Conservation (phyloP, 2,329 filamentous ascomycete genomes). For the Neonectria magnoliae region DNA sequence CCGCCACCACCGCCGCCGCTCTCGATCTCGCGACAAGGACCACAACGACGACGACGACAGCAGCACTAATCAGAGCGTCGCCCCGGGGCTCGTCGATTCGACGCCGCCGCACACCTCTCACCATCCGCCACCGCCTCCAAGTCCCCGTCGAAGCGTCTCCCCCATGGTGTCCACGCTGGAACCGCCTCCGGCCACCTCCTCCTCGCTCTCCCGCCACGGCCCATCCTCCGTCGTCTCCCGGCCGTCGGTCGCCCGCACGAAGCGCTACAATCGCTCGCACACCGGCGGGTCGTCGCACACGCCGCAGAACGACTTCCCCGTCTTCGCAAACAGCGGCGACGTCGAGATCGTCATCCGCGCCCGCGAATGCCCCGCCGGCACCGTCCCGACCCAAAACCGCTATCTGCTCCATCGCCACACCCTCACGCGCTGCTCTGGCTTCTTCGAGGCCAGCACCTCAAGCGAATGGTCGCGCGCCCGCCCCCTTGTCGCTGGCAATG, state of each 20-base stretch:
- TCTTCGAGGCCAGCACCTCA: slow-evolving; percentile 88
- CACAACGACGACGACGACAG: not conserved
- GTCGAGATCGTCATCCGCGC: slow-evolving; percentile 86
- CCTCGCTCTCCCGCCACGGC: slow-evolving; percentile 67
- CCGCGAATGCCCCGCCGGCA: slow-evolving; percentile 48
- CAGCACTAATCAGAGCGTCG: not conserved
- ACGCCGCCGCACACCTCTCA: not conserved
- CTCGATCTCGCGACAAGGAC: slow-evolving; percentile 11
- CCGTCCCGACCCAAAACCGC: slow-evolving; percentile 67
- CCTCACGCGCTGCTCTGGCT: slow-evolving; percentile 88
- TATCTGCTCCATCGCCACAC: slow-evolving; percentile 91
- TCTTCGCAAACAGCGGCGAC: slow-evolving; percentile 90
- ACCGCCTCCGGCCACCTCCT: slow-evolving; percentile 47
- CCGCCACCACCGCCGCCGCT: slow-evolving; percentile 29
- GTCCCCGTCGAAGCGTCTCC: slow-evolving; percentile 5
- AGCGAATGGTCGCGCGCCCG: slow-evolving; percentile 71
- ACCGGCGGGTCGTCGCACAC: slow-evolving; percentile 75
- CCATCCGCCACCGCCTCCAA: not conserved
- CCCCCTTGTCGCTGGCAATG: slow-evolving; percentile 47
- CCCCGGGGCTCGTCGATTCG: not conserved
- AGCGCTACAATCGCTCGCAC: slow-evolving; percentile 84
- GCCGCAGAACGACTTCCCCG: slow-evolving; percentile 89
- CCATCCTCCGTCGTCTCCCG: slow-evolving; percentile 69
- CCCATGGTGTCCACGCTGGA: slow-evolving; percentile 73
- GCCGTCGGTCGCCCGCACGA: slow-evolving; percentile 65